A percentile compares a stretch with the other conserved stretches of the same genome.
Conservation (phyloP, 2,329 filamentous ascomycete genomes). For the Apiospora kogelbergensis region DNA sequence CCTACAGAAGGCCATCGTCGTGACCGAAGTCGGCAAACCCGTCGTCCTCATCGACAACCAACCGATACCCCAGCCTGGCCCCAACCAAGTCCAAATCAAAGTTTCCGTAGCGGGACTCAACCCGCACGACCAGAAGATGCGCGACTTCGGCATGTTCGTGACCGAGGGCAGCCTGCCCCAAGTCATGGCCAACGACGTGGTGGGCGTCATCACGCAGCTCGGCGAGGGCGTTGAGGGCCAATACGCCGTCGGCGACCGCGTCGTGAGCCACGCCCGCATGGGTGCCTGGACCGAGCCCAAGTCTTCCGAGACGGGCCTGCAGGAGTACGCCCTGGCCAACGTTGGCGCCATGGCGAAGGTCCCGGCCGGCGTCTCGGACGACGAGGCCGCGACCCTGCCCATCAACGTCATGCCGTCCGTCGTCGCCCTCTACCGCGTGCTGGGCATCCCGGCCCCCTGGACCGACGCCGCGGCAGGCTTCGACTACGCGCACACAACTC, state of each 20-base stretch:
- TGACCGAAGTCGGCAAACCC: conserved; percentile 26
- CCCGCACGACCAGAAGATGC: conserved; percentile 37
- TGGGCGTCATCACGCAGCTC: conserved; percentile 30
- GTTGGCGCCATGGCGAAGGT: conserved; percentile 67
- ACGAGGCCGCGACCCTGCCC: conserved; percentile 37
- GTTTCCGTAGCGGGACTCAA: conserved; percentile 33
- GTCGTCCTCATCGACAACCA: conserved; percentile 20
- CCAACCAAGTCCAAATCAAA: conserved; percentile 36
- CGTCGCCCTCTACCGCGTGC: conserved; percentile 33
- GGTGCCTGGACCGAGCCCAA: not conserved
- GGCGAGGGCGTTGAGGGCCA: conserved; percentile 25
- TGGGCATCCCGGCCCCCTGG: conserved; percentile 30
- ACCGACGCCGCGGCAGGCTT: conserved; percentile 17
- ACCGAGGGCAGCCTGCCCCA: conserved; percentile 28
- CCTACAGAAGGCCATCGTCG: conserved; percentile 25
- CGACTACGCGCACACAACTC: conserved; percentile 21
- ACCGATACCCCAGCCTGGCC: conserved; percentile 30
- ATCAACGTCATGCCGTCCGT: conserved; percentile 34
- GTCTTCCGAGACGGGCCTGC: conserved; percentile 29
- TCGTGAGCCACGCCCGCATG: conserved; percentile 29
- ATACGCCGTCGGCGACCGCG: conserved; percentile 30
- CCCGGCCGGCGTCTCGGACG: conserved; percentile 31
- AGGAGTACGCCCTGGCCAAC: conserved; percentile 96
- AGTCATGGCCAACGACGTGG: conserved; percentile 35
- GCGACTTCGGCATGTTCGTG: conserved; percentile 37